phyloP scores from a whole-genome alignment of 345 rosid genomes.

The Dipteronia sinensis region DNA sequence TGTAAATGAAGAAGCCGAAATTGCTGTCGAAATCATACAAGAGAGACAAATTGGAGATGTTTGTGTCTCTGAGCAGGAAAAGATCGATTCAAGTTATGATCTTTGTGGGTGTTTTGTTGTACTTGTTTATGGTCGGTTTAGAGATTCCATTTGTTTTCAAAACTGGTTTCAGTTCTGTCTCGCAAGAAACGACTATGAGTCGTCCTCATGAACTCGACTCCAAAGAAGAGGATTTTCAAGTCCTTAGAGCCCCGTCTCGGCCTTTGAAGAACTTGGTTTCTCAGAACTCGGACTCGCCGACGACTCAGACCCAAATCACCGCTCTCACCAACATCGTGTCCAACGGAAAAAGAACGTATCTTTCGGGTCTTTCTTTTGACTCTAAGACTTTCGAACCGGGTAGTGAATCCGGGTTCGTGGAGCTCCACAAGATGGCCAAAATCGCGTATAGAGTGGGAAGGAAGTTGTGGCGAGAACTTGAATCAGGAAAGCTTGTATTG shows the following conservation, averaged over 20 bases:
- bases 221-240: conserved; percentile 44
- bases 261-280: conserved; percentile 51
- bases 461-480: conserved; percentile 68
- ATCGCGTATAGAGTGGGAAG: conserved; percentile 76
- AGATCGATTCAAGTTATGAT: conserved; percentile 71
- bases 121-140: conserved; percentile 59
- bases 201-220: conserved; percentile 51
- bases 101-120: conserved; percentile 53
- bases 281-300: conserved; percentile 36
- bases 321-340: background rate
- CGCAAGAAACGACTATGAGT: conserved; percentile 50
- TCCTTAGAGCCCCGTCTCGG: conserved; percentile 55
- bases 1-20: conserved; percentile 61
- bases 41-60: conserved; percentile 44
- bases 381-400: conserved; percentile 52
- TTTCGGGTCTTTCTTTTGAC: conserved; percentile 64
- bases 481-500: conserved; percentile 41
- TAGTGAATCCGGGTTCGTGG: conserved; percentile 62
- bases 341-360: conserved; percentile 19
- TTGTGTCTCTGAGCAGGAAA: conserved; percentile 54
- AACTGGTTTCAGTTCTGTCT: conserved; percentile 46
- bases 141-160: conserved; percentile 81
- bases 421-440: conserved; percentile 74
- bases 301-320: conserved; percentile 26
- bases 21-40: conserved; percentile 39